Base-by-base conservation (phyloP, 2,329 filamentous ascomycete genomes). In the Teratosphaeria gauchensis region DNA sequence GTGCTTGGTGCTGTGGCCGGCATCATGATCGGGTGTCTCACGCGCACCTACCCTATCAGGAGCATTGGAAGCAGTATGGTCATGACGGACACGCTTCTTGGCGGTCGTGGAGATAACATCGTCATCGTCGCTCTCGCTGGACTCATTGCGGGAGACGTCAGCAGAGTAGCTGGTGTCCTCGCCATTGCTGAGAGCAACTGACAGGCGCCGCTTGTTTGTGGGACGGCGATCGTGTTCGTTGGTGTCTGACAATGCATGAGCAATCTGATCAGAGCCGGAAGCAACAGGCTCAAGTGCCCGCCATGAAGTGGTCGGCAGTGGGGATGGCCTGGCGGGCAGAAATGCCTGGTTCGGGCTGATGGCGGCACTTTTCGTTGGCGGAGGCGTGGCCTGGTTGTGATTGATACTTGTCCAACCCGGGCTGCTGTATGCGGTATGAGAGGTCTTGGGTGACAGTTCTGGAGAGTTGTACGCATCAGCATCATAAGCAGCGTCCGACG, bases 381-480 rank as follows among this genome's bases (percentile, higher is more conserved):
- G 24, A n/a, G 59, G 60, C 12, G 32, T 58, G 55, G 51, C 58
- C 31, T 57, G 54, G 2, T 56, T 21, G 14, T 60, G 46, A 56
- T 71, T 70, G 64, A 71, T 65, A 55, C 63, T 65, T 16, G 66
- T 63, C 66, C 67, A 71, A 2, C 52, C 52, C 14, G 28, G 28
- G 52, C 52, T 31, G 21, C 28, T 53, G 42, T 48, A 48, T n/a
- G 19, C 42, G 4, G 32, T 35, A n/a, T 53, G 54, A 2, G 63
- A 51, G 51, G 28, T 55, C 59, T 70, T 71, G n/a, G 70, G 69
- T 19, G 70, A 72, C 4, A 71, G 57, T 16, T 57, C 58, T 7
- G 66, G 66, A 6, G 65, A 67, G 11, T 66, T 63, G 21, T 57
- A 35, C 5, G 54, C 55, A 7, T 57, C 33, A 16, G 60, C 30